Evolutionary conservation across 2,329 filamentous ascomycete genomes (phyloP).

Genomic region (Chrysoporthe austroafricana): DNA sequence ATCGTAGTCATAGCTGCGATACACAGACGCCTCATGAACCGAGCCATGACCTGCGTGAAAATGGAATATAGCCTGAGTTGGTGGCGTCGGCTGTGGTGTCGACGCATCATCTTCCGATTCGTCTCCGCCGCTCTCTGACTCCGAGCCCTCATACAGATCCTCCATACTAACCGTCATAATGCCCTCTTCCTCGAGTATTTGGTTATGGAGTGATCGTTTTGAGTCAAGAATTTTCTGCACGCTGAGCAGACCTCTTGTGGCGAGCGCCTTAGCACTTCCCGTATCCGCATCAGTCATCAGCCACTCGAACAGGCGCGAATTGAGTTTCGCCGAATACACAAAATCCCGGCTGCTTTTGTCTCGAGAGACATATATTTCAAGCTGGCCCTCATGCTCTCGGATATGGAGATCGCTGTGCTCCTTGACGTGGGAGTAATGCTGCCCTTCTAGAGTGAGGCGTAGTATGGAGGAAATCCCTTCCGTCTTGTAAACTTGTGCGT

Average conservation of each 20-base stretch:
- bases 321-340: conserved; percentile 37
- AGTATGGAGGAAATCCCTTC: conserved; percentile 37
- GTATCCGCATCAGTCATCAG: conserved; percentile 39
- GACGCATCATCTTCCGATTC: neutral
- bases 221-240: neutral
- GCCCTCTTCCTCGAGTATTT: conserved; percentile 29
- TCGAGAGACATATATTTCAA: conserved; percentile 41
- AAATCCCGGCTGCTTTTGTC: conserved; percentile 35
- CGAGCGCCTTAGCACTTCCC: conserved; percentile 6
- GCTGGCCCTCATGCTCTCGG: conserved; percentile 30
- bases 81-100: neutral
- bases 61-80: neutral
- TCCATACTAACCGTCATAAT: conserved; percentile 18
- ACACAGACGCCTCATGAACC: neutral
- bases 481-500: conserved; percentile 37
- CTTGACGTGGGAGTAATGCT: conserved; percentile 26
- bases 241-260: conserved; percentile 23
- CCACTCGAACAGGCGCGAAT: conserved; percentile 38
- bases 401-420: conserved; percentile 36
- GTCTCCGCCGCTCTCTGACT: neutral
- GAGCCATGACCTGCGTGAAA: neutral
- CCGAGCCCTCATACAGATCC: neutral
- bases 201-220: neutral
- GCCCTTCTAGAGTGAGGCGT: conserved; percentile 35
- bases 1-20: neutral